Conservation (phyloP, 2,329 filamentous ascomycete species). For the Aulographum hederae region DNA sequence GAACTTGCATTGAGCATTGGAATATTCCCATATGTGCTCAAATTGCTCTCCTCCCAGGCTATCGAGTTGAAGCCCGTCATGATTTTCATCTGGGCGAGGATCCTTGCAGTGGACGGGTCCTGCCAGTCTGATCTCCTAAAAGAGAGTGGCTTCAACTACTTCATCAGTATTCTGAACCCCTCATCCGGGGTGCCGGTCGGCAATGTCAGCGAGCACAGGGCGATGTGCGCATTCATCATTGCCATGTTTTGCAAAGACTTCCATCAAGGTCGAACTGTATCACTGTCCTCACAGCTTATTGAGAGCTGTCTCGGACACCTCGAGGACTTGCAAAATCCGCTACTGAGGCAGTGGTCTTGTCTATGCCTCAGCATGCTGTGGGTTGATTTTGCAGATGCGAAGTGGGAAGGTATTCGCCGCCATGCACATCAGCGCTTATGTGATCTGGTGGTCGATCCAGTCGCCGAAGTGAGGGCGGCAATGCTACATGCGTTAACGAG, state of each 20-base stretch:
- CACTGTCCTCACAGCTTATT: constrained; percentile 79
- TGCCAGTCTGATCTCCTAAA: constrained; percentile 91
- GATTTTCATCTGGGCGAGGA: constrained; percentile 98
- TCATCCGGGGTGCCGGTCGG: constrained; percentile 61
- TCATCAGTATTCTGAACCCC: constrained; percentile 80
- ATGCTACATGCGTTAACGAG: constrained; percentile 88
- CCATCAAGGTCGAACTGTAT: constrained; percentile 78
- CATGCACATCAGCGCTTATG: constrained; percentile 69
- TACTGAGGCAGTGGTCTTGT: constrained; percentile 89
- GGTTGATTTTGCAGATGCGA: constrained; percentile 78
- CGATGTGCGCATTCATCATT: constrained; percentile 97
- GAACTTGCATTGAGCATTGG: constrained; percentile 93
- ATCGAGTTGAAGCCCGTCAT: constrained; percentile 92
- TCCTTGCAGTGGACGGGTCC: constrained; percentile 83
- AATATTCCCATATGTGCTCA: constrained; percentile 97
- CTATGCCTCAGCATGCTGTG: constrained; percentile 90
- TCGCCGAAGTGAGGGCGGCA: constrained; percentile 81
- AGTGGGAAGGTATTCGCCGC: constrained; percentile 87
- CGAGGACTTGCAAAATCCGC: constrained; percentile 66
- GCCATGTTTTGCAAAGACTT: constrained; percentile 95
- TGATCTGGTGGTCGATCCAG: constrained; percentile 63
- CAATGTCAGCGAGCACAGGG: constrained; percentile 85
- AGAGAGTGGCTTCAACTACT: constrained; percentile 94
- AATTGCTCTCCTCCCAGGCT: constrained; percentile 85
- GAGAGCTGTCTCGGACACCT: constrained; percentile 72